Evolutionary conservation across 2,329 filamentous ascomycete genomes (phyloP).

Genomic region (Domatiomyces globalis): DNA sequence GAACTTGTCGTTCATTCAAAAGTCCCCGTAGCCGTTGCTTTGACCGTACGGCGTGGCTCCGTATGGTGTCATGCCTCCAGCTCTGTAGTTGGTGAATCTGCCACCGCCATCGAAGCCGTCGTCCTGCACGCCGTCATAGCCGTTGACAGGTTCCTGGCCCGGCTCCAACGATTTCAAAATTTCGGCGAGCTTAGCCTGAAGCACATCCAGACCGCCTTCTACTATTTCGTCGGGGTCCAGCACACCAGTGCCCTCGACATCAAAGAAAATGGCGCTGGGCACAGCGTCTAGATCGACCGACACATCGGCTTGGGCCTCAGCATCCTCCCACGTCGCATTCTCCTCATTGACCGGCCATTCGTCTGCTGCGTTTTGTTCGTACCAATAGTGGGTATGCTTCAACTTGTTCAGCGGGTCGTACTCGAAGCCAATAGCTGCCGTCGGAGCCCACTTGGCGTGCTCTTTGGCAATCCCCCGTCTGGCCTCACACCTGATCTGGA

Average conservation of each 20-base stretch:
- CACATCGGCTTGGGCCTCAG: slow-evolving; percentile 71
- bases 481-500: slow-evolving; percentile 80
- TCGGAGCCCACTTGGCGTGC: slow-evolving; percentile 95
- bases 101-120: slow-evolving; percentile 21
- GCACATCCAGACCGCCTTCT: slow-evolving; percentile 69
- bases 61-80: slow-evolving; percentile 41
- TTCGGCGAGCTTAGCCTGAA: slow-evolving; percentile 79
- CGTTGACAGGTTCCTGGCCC: slow-evolving; percentile 19
- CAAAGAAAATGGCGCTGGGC: slow-evolving; percentile 77
- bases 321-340: slow-evolving; percentile 55
- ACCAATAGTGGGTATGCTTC: slow-evolving; percentile 86
- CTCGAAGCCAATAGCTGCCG: slow-evolving; percentile 84
- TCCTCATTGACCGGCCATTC: slow-evolving; percentile 58
- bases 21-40: slow-evolving; percentile 22
- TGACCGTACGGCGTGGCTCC: slow-evolving; percentile 49
- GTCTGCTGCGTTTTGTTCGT: slow-evolving; percentile 63
- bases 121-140: slow-evolving; percentile 29
- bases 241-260: slow-evolving; percentile 77
- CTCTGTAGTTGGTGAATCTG: background rate
- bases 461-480: slow-evolving; percentile 99
- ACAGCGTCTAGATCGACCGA: slow-evolving; percentile 82
- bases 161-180: slow-evolving; percentile 48
- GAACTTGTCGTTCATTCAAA: slow-evolving; percentile 2
- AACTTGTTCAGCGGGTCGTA: slow-evolving; percentile 98
- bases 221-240: slow-evolving; percentile 84